Evolutionary conservation across 2,329 filamentous ascomycete genomes (phyloP).

Genomic region (Epichloe glyceriae): DNA sequence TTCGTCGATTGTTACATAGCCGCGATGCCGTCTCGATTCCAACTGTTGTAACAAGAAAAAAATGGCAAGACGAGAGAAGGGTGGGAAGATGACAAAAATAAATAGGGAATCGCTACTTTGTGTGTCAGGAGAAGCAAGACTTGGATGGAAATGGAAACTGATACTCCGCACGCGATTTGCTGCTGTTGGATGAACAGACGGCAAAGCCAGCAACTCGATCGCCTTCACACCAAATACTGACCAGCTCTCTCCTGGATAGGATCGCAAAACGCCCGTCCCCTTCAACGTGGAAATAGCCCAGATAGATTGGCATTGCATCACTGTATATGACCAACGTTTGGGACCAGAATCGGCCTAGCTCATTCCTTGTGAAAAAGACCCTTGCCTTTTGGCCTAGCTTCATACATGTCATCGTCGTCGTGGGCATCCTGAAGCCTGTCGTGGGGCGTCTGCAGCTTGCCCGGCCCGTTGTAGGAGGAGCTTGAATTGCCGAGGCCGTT

Average conservation of each 20-base stretch:
- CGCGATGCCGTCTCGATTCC: no score
- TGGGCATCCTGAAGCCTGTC: slow-evolving; percentile 14
- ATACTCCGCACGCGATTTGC: neutral
- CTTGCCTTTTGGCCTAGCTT: slow-evolving; percentile 25
- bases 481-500: slow-evolving; percentile 7
- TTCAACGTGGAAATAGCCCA: neutral
- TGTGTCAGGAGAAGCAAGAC: neutral
- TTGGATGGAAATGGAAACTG: neutral
- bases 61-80: neutral
- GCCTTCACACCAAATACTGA: neutral
- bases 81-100: neutral
- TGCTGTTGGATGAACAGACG: neutral
- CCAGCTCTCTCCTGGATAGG: neutral
- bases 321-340: neutral
- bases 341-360: neutral
- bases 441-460: slow-evolving; percentile 9
- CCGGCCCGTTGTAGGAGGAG: slow-evolving; percentile 8
- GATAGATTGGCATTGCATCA: neutral
- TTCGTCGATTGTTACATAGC: no score
- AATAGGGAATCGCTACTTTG: neutral
- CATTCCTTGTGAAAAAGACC: slow-evolving; percentile 24
- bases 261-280: neutral
- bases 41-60: no score
- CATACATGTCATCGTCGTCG: slow-evolving; percentile 28
- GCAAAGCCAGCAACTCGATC: neutral